Conservation (phyloP, 345 rosid species). For the Aquilaria sinensis region DNA sequence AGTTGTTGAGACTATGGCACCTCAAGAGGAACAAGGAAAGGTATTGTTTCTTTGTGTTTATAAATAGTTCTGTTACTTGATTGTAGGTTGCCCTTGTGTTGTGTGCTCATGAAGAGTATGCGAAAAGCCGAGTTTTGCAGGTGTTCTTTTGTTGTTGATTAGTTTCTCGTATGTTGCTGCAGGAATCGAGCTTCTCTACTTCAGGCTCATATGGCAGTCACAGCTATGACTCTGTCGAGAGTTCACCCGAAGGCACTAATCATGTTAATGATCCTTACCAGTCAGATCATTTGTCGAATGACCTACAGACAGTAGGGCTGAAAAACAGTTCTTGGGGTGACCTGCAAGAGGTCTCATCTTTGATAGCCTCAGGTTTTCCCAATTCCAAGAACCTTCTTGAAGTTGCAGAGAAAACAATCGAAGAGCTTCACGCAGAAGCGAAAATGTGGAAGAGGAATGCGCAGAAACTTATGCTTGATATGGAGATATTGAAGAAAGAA, state of each 20-base stretch:
- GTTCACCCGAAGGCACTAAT: constrained; percentile 10
- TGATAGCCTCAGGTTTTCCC: constrained; percentile 20
- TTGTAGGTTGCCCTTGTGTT: too few species aligned
- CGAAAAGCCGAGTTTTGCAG: too few species aligned
- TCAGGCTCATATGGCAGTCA: constrained; percentile 30
- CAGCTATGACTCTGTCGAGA: constrained; percentile 31
- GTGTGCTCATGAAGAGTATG: too few species aligned
- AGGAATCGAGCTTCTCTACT: constrained; percentile 27
- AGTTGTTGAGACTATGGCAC: constrained; percentile 21
- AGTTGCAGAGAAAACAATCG: constrained; percentile 44
- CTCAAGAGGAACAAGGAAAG: constrained; percentile 14
- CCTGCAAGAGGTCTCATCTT: constrained; percentile 15
- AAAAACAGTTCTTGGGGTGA: constrained; percentile 20
- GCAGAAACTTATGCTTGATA: constrained; percentile 35
- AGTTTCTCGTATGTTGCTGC: not conserved
- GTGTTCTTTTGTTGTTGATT: too few species aligned
- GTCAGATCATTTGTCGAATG: constrained; percentile 21
- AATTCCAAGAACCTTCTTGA: constrained; percentile 32
- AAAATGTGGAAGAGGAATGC: constrained; percentile 56
- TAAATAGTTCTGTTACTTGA: too few species aligned
- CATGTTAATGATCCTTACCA: constrained; percentile 20
- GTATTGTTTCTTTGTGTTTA: too few species aligned
- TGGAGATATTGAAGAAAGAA: constrained; percentile 40
- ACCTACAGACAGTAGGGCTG: constrained; percentile 17
- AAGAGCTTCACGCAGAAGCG: constrained; percentile 40